phyloP scores from a whole-genome alignment of 2,329 filamentous ascomycete genomes.

The Huntiella decipiens region DNA sequence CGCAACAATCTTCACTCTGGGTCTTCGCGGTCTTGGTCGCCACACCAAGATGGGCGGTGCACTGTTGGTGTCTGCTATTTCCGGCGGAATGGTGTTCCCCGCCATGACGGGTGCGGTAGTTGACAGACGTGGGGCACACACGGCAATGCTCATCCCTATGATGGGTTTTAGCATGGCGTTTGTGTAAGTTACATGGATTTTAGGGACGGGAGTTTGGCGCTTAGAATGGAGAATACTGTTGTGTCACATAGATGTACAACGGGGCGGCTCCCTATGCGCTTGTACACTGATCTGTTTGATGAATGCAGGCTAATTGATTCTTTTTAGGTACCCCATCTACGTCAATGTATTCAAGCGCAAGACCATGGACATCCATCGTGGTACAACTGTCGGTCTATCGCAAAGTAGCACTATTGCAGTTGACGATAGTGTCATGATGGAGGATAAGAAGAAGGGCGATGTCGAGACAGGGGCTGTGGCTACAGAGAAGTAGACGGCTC shows the following conservation, averaged over 20 bases:
- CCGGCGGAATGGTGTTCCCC: slow-evolving; percentile 35
- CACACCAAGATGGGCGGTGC: slow-evolving; percentile 54
- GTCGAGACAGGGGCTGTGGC: neutral
- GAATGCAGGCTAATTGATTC: slow-evolving; percentile 1
- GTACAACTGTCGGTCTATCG: slow-evolving; percentile 5
- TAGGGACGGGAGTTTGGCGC: no score
- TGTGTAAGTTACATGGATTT: slow-evolving; percentile 6
- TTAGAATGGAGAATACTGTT: no score
- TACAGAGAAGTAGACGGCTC: no score
- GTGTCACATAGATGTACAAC: no score
- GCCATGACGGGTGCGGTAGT: slow-evolving; percentile 51
- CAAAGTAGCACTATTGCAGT: slow-evolving; percentile 5
- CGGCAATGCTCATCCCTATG: slow-evolving; percentile 11
- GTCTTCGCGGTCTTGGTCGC: slow-evolving; percentile 40
- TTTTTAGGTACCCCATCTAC: slow-evolving; percentile 9
- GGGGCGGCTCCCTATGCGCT: no score
- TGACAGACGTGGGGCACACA: slow-evolving; percentile 22
- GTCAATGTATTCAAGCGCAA: slow-evolving; percentile 11
- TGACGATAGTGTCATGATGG: neutral
- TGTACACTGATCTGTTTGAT: no score
- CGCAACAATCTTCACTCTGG: slow-evolving; percentile 38
- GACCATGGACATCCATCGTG: slow-evolving; percentile 9
- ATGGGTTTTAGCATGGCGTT: slow-evolving; percentile 10
- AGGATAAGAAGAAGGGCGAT: neutral
- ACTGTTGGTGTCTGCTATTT: slow-evolving; percentile 34